These are phyloP conservation scores for Citrus mangshanensis DNA, from an alignment of 345 rosid species.

Conservation along the genomic window DNA sequence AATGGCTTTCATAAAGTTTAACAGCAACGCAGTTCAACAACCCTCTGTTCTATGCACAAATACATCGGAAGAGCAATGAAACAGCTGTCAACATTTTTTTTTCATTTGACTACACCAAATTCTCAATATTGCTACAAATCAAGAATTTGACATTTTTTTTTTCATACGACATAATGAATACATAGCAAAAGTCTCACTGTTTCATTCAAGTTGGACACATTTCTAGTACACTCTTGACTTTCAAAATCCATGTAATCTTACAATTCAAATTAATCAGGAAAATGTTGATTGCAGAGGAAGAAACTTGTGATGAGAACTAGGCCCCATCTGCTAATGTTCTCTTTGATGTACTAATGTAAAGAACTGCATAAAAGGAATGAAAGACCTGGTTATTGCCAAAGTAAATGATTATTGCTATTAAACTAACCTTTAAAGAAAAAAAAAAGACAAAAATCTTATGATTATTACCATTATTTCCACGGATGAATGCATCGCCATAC, in stretches of 20 bases:
- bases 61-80: not conserved
- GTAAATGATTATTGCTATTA: slow-evolving; percentile 9
- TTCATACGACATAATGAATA: not conserved
- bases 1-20: no score
- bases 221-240: not conserved
- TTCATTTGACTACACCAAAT: not conserved
- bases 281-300: not conserved
- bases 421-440: not conserved
- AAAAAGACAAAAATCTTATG: not conserved
- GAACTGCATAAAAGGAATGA: slow-evolving; percentile 52
- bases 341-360: slow-evolving; percentile 89
- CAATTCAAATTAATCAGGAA: not conserved
- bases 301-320: slow-evolving; percentile 13
- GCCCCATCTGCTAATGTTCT: slow-evolving; percentile 76
- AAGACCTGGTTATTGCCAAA: not conserved
- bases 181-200: not conserved
- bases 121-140: not conserved
- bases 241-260: not conserved
- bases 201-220: not conserved
- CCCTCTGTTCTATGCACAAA: not conserved
- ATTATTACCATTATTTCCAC: slow-evolving; percentile 78
- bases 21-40: not conserved
- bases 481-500: slow-evolving; percentile 93
- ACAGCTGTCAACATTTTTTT: not conserved
- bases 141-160: not conserved